Conservation (phyloP, 768 basidiomycete species). For the Goffeauzyma gilvescens region DNA sequence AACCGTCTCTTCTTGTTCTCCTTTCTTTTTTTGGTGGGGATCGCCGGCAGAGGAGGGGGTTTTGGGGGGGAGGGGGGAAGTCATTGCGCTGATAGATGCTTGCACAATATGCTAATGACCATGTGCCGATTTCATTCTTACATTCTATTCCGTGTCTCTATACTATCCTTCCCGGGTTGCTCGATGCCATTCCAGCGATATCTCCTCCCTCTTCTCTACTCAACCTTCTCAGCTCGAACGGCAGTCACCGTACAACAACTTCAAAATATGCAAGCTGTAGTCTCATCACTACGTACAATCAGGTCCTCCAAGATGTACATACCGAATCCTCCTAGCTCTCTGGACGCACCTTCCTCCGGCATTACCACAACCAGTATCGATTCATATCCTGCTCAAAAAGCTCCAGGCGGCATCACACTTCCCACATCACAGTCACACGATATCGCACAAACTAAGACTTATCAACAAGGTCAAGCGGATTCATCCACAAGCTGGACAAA, state of each 20-base stretch:
- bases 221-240: constrained; percentile 22
- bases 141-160: too few species aligned
- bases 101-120: too few species aligned
- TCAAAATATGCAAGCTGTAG: not conserved
- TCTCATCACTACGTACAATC: not conserved
- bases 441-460: not conserved
- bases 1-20: not conserved
- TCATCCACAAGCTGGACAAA: too few species aligned
- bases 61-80: too few species aligned
- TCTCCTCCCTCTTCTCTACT: constrained; percentile 21
- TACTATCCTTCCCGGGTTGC: too few species aligned
- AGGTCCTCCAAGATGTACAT: too few species aligned
- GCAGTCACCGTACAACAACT: constrained; percentile 18
- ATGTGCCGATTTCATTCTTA: too few species aligned
- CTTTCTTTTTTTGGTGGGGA: too few species aligned
- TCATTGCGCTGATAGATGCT: too few species aligned
- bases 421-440: not conserved
- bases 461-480: too few species aligned
- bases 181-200: constrained; percentile 6
- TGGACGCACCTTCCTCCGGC: not conserved
- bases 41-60: too few species aligned
- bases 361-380: not conserved
- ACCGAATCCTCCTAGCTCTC: too few species aligned
- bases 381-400: not conserved
- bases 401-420: not conserved